Evolutionary conservation across 163 green algal species (phyloP).

Genomic region (Chloroidium sp.): DNA sequence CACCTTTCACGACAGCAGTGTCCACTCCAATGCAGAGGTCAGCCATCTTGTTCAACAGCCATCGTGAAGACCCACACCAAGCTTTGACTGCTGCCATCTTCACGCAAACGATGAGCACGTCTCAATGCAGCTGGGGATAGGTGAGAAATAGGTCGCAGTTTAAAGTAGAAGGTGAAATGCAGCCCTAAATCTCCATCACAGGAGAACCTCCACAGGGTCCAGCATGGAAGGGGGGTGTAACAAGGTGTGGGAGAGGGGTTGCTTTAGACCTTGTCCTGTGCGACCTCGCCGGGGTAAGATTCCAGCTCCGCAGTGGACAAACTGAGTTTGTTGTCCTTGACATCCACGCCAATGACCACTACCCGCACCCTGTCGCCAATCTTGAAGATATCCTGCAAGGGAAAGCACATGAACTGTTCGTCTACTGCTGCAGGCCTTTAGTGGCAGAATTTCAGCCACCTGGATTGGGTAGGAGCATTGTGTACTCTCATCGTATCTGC

Average conservation of each 20-base stretch:
- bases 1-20: neutral
- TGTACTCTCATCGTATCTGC: neutral
- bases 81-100: too few relatives aligned
- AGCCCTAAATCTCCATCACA: neutral
- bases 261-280: constrained; percentile 32
- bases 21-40: neutral
- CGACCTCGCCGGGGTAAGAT: constrained; percentile 37
- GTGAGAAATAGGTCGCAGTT: neutral
- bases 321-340: constrained; percentile 34
- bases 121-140: neutral
- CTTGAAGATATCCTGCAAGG: constrained; percentile 35
- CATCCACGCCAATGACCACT: constrained; percentile 48
- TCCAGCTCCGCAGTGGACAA: constrained; percentile 57
- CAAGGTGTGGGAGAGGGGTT: neutral
- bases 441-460: neutral
- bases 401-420: neutral
- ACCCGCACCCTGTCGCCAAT: constrained; percentile 42
- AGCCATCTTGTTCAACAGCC: neutral
- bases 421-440: neutral
- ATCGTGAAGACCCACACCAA: neutral
- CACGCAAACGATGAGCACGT: neutral
- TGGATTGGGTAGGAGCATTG: neutral
- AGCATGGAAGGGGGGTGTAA: neutral
- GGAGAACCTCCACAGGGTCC: neutral
- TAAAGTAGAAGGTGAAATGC: neutral